These are phyloP conservation scores for Fusarium clavum DNA, from an alignment of 2,329 filamentous ascomycete genomes.

Conservation along the genomic window DNA sequence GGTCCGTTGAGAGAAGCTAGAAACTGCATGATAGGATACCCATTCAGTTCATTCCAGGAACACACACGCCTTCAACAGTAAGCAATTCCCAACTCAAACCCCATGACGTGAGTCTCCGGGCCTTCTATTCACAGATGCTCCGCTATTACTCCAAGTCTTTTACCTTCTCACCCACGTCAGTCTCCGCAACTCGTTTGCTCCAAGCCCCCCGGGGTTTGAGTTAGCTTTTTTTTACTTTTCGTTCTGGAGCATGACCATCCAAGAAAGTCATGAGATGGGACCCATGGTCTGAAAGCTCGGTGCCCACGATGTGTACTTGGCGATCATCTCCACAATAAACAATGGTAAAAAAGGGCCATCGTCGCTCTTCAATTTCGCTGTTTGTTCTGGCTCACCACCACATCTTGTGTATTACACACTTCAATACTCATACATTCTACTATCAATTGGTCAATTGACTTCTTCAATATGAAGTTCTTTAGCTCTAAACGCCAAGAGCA, in stretches of 20 bases:
- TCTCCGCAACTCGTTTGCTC: conserved; percentile 32
- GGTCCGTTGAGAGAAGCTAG: background rate
- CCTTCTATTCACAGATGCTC: conserved; percentile 29
- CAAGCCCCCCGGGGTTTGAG: conserved; percentile 30
- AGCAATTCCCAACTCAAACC: background rate
- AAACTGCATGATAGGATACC: conserved; percentile 1
- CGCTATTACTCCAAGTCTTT: conserved; percentile 29
- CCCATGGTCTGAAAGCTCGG: conserved; percentile 23
- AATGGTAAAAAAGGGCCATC: conserved; percentile 28
- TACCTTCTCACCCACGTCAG: conserved; percentile 34
- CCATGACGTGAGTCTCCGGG: conserved; percentile 36
- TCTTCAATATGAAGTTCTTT: conserved; percentile 38
- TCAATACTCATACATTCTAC: conserved; percentile 3
- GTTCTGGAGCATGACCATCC: conserved; percentile 30
- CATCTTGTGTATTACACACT: conserved; percentile 18
- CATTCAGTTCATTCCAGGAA: background rate
- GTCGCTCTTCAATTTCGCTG: conserved; percentile 24
- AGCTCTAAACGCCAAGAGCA: conserved; percentile 35
- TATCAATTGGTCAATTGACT: conserved; percentile 24
- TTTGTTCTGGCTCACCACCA: conserved; percentile 5
- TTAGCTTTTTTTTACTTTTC: conserved; percentile 34
- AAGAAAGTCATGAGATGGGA: conserved; percentile 38
- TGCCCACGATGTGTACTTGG: conserved; percentile 28
- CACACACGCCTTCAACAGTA: conserved; percentile 5
- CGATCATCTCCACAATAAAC: conserved; percentile 39